These are phyloP conservation scores for Neurospora sp. DNA, from an alignment of 495 filamentous ascomycete species.

Conservation along the genomic window DNA sequence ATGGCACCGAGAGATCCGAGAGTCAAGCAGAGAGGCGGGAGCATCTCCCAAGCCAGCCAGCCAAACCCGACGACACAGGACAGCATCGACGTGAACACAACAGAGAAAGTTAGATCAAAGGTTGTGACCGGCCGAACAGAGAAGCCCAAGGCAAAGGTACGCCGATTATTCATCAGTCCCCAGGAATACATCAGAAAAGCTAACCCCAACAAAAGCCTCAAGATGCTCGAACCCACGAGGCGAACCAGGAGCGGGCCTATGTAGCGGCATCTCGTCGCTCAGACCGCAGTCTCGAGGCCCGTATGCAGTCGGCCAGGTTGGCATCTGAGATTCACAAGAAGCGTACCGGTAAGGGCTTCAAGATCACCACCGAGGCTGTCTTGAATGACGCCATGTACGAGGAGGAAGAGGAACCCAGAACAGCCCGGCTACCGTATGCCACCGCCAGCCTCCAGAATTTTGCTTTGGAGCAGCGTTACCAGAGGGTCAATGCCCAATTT, in stretches of 20 bases:
- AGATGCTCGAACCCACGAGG: slow-evolving; percentile 55
- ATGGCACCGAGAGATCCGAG: neutral
- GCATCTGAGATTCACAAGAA: slow-evolving; percentile 87
- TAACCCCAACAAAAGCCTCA: neutral
- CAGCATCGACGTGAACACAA: neutral
- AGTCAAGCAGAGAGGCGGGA: neutral
- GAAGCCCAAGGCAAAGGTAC: neutral
- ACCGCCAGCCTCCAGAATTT: slow-evolving; percentile 45
- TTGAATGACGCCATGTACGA: slow-evolving; percentile 95
- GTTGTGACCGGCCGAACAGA: neutral
- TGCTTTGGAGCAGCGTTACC: slow-evolving; percentile 46
- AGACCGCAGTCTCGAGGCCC: slow-evolving; percentile 82
- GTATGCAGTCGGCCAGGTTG: slow-evolving; percentile 76
- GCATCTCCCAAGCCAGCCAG: neutral
- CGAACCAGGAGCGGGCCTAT: slow-evolving; percentile 92
- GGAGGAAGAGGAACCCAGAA: slow-evolving; percentile 70
- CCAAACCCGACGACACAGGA: neutral
- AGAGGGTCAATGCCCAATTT: slow-evolving; percentile 40
- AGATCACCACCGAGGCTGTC: slow-evolving; percentile 81
- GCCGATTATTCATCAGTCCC: neutral
- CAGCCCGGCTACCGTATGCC: slow-evolving; percentile 42
- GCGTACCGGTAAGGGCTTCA: slow-evolving; percentile 74
- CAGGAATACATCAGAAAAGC: neutral
- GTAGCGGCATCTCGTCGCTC: slow-evolving; percentile 89
- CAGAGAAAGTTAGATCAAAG: neutral